These are phyloP conservation scores for Yueomyces sp. DNA, from an alignment of 805 yeast genomes.

Conservation along the genomic window DNA sequence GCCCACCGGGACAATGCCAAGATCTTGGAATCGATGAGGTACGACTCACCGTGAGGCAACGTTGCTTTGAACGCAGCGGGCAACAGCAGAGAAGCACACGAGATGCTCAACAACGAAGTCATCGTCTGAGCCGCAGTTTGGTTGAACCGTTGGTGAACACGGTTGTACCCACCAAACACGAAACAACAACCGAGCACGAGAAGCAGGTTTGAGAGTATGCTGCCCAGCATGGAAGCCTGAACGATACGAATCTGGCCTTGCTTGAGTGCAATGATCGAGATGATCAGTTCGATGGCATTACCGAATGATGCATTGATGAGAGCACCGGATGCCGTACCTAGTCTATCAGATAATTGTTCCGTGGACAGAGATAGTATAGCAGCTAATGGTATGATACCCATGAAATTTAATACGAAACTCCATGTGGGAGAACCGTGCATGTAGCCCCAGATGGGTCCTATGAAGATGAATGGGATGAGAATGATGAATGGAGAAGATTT, in stretches of 20 bases:
- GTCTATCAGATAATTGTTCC: slow-evolving; percentile 75
- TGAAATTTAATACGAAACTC: slow-evolving; percentile 62
- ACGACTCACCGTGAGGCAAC: slow-evolving; percentile 32
- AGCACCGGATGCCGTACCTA: slow-evolving; percentile 88
- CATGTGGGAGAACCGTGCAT: slow-evolving; percentile 39
- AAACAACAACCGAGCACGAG: slow-evolving; percentile 90
- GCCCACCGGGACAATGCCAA: slow-evolving; percentile 75
- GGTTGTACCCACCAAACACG: slow-evolving; percentile 78
- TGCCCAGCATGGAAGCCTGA: slow-evolving; percentile 94
- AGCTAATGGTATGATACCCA: slow-evolving; percentile 87
- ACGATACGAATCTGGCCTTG: slow-evolving; percentile 85
- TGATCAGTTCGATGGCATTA: slow-evolving; percentile 92
- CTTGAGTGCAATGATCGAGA: slow-evolving; percentile 73
- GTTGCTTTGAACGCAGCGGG: slow-evolving; percentile 95
- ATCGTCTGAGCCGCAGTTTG: slow-evolving; percentile 97
- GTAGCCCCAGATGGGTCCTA: slow-evolving; percentile 63
- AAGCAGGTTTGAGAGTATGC: slow-evolving; percentile 73
- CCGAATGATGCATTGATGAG: slow-evolving; percentile 92
- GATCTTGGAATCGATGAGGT: slow-evolving; percentile 30
- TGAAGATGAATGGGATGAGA: slow-evolving; percentile 67
- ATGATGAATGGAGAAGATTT: slow-evolving; percentile 61
- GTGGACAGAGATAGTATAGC: slow-evolving; percentile 84
- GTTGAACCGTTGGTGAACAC: slow-evolving; percentile 77
- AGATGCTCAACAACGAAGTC: slow-evolving; percentile 84
- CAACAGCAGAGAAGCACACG: slow-evolving; percentile 73